phyloP scores from a whole-genome alignment of 2,329 filamentous ascomycete genomes.

The Hypoxylon sp. region DNA sequence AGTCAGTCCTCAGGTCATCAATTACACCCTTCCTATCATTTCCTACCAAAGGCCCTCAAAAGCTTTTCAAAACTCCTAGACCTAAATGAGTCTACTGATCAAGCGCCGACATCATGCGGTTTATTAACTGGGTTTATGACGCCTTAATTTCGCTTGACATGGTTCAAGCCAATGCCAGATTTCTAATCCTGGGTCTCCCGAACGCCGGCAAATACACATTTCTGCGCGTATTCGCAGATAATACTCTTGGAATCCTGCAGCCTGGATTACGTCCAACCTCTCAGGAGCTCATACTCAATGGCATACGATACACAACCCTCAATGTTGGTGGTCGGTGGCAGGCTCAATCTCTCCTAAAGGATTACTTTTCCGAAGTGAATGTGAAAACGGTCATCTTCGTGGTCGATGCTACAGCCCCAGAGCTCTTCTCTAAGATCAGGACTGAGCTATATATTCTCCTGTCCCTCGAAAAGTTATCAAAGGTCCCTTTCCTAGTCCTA shows the following conservation, averaged over 20 bases:
- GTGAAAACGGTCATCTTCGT: conserved; percentile 81
- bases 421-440: conserved; percentile 80
- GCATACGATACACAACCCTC: conserved; percentile 75
- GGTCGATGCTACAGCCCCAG: conserved; percentile 81
- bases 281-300: conserved; percentile 73
- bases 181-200: conserved; percentile 74
- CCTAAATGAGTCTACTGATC: no score
- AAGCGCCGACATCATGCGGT: conserved; percentile 14
- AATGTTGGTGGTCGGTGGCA: conserved; percentile 63
- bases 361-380: conserved; percentile 79
- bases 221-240: conserved; percentile 74
- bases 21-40: no score
- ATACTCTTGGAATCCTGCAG: conserved; percentile 69
- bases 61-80: no score
- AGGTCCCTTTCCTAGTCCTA: conserved; percentile 80
- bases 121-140: conserved; percentile 65
- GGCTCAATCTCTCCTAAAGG: conserved; percentile 78
- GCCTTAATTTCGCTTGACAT: conserved; percentile 71
- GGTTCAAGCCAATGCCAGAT: conserved; percentile 75
- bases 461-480: conserved; percentile 81
- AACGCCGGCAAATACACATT: conserved; percentile 77
- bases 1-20: no score
- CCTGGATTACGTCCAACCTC: conserved; percentile 74
- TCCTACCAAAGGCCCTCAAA: no score
- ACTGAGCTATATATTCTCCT: conserved; percentile 80